A percentile compares a stretch with the other conserved stretches of the same genome.
These are phyloP conservation scores for Aureobasidium sp. DNA, from an alignment of 2,329 filamentous ascomycete genomes.

Conservation along the genomic window DNA sequence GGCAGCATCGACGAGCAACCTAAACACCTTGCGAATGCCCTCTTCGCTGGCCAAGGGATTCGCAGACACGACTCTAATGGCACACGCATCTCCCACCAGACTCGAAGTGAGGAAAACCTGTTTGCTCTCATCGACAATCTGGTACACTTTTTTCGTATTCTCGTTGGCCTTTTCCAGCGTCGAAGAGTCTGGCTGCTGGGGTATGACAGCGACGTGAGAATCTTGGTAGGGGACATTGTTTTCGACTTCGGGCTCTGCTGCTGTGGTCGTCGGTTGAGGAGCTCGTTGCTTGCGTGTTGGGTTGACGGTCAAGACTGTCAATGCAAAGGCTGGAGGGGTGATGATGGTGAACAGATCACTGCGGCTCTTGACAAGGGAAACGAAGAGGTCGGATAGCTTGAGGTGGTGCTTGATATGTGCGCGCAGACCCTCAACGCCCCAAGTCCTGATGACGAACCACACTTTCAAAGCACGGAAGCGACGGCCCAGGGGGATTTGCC, in stretches of 20 bases:
- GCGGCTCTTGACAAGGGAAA: conserved; percentile 50
- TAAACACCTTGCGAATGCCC: conserved; percentile 67
- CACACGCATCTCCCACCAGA: conserved; percentile 65
- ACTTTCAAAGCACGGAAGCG: conserved; percentile 86
- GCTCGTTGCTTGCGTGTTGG: conserved; percentile 30
- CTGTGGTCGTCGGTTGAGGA: conserved; percentile 18
- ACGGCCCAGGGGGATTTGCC: conserved; percentile 89
- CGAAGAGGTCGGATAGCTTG: conserved; percentile 62
- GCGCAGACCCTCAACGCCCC: conserved; percentile 69
- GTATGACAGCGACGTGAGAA: conserved; percentile 21
- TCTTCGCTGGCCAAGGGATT: conserved; percentile 63
- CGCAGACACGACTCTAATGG: conserved; percentile 74
- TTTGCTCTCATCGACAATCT: conserved; percentile 63
- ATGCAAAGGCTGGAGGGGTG: conserved; percentile 65
- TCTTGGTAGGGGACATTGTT: conserved; percentile 27
- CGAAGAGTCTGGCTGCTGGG: conserved; percentile 30
- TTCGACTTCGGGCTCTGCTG: conserved; percentile 14
- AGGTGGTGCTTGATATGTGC: conserved; percentile 66
- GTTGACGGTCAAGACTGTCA: conserved; percentile 67
- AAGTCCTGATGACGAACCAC: conserved; percentile 86
- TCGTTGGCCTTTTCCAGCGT: conserved; percentile 54
- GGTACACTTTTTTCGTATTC: conserved; percentile 68
- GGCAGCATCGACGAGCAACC: conserved; percentile 59
- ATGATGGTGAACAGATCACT: conserved; percentile 70
- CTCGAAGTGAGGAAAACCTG: conserved; percentile 79